phyloP scores from a whole-genome alignment of 208 protist genomes.

The Trypanosoma theileri region DNA sequence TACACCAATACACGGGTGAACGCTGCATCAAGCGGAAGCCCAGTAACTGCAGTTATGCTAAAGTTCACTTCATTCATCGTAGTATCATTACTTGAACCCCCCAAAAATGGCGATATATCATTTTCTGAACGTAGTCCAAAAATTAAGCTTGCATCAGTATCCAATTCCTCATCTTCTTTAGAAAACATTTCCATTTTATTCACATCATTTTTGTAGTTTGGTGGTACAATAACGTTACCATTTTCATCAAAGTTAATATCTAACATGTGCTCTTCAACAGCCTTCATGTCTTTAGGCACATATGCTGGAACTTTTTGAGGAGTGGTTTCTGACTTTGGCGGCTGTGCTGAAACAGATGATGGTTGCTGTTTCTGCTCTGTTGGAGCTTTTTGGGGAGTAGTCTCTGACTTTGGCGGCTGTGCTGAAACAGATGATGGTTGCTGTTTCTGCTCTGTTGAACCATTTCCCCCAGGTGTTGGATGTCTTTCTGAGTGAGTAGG shows the following conservation, averaged over 20 bases:
- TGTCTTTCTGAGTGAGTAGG: too few relatives aligned
- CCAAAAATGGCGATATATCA: neutral
- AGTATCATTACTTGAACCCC: slow-evolving; percentile 29
- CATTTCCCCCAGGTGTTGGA: too few relatives aligned
- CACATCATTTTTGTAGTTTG: too few relatives aligned
- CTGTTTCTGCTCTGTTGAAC: too few relatives aligned
- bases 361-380: too few relatives aligned
- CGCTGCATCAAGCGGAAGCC: slow-evolving; percentile 51
- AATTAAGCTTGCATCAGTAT: slow-evolving; percentile 6
- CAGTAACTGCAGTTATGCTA: slow-evolving; percentile 44
- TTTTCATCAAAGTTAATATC: too few relatives aligned
- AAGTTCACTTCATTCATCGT: slow-evolving; percentile 37
- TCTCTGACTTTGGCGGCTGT: neutral
- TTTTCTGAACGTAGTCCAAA: neutral
- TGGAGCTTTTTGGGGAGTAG: neutral
- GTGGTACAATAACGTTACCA: too few relatives aligned
- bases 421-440: too few relatives aligned
- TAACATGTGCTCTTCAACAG: too few relatives aligned
- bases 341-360: too few relatives aligned
- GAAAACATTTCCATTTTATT: too few relatives aligned
- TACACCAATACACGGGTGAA: slow-evolving; percentile 67
- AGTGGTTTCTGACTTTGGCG: neutral
- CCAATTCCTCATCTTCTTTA: neutral
- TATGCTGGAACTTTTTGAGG: neutral
- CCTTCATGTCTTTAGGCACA: neutral